Evolutionary conservation across 2,329 filamentous ascomycete species (phyloP).

Genomic region (Lecanicillium sp.): DNA sequence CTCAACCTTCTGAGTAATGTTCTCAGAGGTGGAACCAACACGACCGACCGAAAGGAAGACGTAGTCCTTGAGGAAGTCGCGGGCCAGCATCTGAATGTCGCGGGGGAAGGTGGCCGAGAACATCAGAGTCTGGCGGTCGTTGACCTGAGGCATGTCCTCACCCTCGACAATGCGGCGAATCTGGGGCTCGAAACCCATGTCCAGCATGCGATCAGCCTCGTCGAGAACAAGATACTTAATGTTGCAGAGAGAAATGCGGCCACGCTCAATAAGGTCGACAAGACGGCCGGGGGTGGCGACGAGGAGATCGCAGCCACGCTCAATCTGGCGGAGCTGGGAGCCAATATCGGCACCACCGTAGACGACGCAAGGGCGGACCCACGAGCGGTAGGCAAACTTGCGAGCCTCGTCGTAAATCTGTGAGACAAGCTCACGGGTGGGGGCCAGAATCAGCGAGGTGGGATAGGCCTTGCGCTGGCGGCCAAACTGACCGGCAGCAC

Average conservation of each 20-base stretch:
- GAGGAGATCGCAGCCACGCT: slow-evolving; percentile 91
- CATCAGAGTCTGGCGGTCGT: slow-evolving; percentile 94
- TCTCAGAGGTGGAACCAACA: slow-evolving; percentile 99
- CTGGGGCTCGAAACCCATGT: slow-evolving; percentile 99
- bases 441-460: slow-evolving; percentile 89
- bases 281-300: slow-evolving; percentile 96
- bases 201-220: slow-evolving; percentile 99
- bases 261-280: slow-evolving; percentile 96
- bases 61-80: slow-evolving; percentile 98
- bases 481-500: slow-evolving; percentile 64
- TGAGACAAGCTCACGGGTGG: slow-evolving; percentile 95
- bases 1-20: slow-evolving; percentile 98
- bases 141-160: slow-evolving; percentile 88
- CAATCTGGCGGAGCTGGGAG: slow-evolving; percentile 95
- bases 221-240: slow-evolving; percentile 99
- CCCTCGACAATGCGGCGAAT: slow-evolving; percentile 97
- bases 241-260: slow-evolving; percentile 92
- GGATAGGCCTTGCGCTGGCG: slow-evolving; percentile 98
- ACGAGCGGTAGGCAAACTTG: slow-evolving; percentile 98
- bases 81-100: slow-evolving; percentile 97
- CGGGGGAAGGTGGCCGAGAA: slow-evolving; percentile 99
- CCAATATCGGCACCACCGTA: slow-evolving; percentile 99
- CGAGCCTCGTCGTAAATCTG: slow-evolving; percentile 97
- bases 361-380: slow-evolving; percentile 96
- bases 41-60: slow-evolving; percentile 97